phyloP scores from a whole-genome alignment of 805 yeast species.

The Pichia nakasei region DNA sequence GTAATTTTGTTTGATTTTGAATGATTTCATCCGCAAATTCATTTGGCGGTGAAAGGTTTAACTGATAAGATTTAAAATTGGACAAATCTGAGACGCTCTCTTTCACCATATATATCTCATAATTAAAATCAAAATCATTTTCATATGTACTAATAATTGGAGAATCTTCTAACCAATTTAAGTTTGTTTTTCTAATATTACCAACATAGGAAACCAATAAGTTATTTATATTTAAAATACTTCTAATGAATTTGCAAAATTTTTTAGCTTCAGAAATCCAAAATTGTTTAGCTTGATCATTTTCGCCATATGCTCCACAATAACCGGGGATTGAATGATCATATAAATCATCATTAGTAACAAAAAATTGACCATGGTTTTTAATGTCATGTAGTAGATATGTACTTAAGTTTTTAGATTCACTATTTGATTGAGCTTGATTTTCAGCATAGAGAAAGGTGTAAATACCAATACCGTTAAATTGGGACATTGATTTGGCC shows the following conservation, averaged over 20 bases:
- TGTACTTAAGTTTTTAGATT: conserved; percentile 35
- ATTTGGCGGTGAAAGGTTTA: conserved; percentile 26
- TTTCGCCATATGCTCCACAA: conserved; percentile 26
- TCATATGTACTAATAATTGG: conserved; percentile 22
- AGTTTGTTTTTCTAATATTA: not conserved
- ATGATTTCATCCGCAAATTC: conserved; percentile 29
- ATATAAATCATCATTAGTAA: conserved; percentile 34
- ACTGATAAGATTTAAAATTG: not conserved
- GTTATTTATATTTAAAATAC: conserved; percentile 24
- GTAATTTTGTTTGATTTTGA: conserved; percentile 20
- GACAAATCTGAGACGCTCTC: not conserved
- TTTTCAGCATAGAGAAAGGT: conserved; percentile 36
- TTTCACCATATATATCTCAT: conserved; percentile 14
- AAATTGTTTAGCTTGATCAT: conserved; percentile 26
- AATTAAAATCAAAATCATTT: conserved; percentile 36
- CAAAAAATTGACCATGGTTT: conserved; percentile 29
- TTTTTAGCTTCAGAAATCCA: conserved; percentile 35
- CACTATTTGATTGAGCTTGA: conserved; percentile 35
- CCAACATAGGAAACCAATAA: conserved; percentile 30
- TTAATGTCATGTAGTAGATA: conserved; percentile 31
- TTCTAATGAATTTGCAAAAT: conserved; percentile 25
- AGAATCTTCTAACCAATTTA: not conserved
- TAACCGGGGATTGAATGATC: conserved; percentile 14
- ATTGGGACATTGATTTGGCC: conserved; percentile 38
- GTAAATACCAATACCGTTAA: conserved; percentile 36